Percentiles rank a stretch among this genome's conserved stretches.
phyloP scores from a whole-genome alignment of 306 rosid genomes.

The Vigna hirtella region DNA sequence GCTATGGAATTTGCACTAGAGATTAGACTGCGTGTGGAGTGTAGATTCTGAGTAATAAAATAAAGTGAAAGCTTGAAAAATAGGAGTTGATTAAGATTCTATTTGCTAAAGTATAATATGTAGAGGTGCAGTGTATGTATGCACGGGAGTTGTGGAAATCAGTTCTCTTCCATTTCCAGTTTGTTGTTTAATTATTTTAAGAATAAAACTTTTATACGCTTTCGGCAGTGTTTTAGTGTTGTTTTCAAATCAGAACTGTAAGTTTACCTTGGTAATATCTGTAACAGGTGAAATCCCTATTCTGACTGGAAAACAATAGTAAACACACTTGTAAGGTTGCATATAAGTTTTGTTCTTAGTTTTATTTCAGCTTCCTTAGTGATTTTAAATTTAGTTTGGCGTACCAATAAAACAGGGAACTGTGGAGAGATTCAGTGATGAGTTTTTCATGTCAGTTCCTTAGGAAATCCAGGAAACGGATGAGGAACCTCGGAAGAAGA shows the following conservation, averaged over 20 bases:
- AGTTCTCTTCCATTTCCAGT: not conserved
- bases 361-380: not conserved
- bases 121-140: not conserved
- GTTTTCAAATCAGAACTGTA: no score
- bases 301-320: not conserved
- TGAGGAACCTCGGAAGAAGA: not conserved
- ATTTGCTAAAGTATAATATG: not conserved
- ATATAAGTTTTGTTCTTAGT: slow-evolving; percentile 13
- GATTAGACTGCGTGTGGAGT: not conserved
- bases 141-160: not conserved
- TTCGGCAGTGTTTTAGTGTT: no score
- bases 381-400: not conserved
- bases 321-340: not conserved
- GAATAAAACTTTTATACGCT: not conserved
- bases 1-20: not conserved
- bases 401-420: not conserved
- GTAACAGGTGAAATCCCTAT: not conserved
- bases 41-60: not conserved
- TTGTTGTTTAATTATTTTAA: slow-evolving; percentile 3
- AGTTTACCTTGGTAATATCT: no score
- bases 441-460: not conserved
- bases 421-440: not conserved
- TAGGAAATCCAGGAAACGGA: not conserved
- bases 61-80: not conserved
- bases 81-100: not conserved